Conservation (phyloP, 78 protist genomes). For the slime mould (Dictyostelium discoideum) region dicty_2.7 NC_007091.3:3150001-3150500, state of each 20-base stretch:
- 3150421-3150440: constrained; percentile 67
- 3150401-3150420: constrained; percentile 44
- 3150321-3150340: constrained; percentile 70
- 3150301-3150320: constrained; percentile 58
- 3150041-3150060: background rate
- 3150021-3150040: background rate
- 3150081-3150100: background rate
- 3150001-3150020: background rate
- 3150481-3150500: constrained; percentile 57
- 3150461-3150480: constrained; percentile 78
- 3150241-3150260: constrained; percentile 33
- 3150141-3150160: background rate
- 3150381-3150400: constrained; percentile 67
- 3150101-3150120: too few relatives aligned
- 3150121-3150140: too few relatives aligned
- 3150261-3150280: background rate
- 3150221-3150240: constrained; percentile 63
- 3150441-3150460: constrained; percentile 38
- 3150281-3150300: constrained; percentile 50
- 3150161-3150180: constrained; percentile 40
- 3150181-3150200: constrained; percentile 60
- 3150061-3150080: background rate
- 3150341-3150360: constrained; percentile 54
- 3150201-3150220: constrained; percentile 36
- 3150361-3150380: constrained; percentile 31